Percentiles rank a stretch among this genome's conserved stretches.
These are phyloP conservation scores for Cordyceps javanica DNA, from an alignment of 2,329 filamentous ascomycete genomes.

Conservation along the genomic window DNA sequence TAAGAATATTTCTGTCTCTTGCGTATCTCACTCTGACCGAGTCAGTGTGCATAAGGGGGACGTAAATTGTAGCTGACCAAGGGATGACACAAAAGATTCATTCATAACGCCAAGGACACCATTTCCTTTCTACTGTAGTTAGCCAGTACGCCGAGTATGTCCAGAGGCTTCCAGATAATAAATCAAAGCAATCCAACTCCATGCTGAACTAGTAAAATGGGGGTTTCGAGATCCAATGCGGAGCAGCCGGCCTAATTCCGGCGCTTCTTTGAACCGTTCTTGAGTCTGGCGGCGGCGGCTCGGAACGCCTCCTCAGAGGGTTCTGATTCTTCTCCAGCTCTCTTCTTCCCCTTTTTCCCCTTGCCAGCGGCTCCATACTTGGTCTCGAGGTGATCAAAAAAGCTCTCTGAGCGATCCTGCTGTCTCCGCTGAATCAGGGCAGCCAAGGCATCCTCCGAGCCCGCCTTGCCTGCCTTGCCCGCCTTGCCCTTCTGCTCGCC, in stretches of 20 bases:
- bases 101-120: no score
- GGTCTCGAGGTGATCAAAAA: slow-evolving; percentile 68
- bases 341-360: slow-evolving; percentile 35
- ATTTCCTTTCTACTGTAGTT: neutral
- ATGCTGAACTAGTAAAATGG: neutral
- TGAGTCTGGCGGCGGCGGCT: slow-evolving; percentile 46
- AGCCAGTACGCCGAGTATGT: neutral
- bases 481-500: slow-evolving; percentile 33
- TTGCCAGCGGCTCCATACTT: slow-evolving; percentile 56
- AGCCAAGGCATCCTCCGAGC: slow-evolving; percentile 53
- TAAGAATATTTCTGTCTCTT: no score
- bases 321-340: slow-evolving; percentile 55
- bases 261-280: slow-evolving; percentile 26
- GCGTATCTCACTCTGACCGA: no score
- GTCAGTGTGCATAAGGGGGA: no score
- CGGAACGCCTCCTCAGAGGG: slow-evolving; percentile 57
- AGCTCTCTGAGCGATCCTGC: slow-evolving; percentile 51
- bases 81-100: neutral
- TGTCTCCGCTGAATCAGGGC: slow-evolving; percentile 71
- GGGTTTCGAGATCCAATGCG: neutral
- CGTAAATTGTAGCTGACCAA: no score
- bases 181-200: neutral
- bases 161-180: neutral
- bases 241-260: neutral
- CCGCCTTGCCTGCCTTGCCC: neutral